Conservation (phyloP, 73 alveolate species). For the Paramecium pentaurelia region DNA sequence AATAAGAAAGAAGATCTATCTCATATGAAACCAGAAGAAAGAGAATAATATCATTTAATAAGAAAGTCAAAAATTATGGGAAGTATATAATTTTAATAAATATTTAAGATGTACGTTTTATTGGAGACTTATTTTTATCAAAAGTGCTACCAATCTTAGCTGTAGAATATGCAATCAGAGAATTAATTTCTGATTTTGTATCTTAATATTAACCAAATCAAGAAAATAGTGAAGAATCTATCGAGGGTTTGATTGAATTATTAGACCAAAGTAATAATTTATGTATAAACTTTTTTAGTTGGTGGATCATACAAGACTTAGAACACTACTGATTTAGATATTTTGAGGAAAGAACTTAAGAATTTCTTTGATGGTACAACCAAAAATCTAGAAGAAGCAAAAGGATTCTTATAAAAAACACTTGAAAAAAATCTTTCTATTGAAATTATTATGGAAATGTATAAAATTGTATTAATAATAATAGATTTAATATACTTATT, state of each 20-base stretch:
- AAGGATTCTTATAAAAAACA: background rate
- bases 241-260: background rate
- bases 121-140: background rate
- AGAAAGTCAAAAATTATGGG: conserved; percentile 2
- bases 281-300: background rate
- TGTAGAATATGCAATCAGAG: background rate
- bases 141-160: background rate
- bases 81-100: background rate
- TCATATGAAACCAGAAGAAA: background rate
- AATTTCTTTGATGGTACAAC: background rate
- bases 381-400: background rate
- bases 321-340: background rate
- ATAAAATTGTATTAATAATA: background rate
- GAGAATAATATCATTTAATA: background rate
- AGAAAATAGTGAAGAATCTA: background rate
- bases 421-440: background rate
- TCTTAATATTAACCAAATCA: background rate
- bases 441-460: background rate
- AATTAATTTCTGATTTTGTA: background rate
- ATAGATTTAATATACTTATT: background rate
- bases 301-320: background rate
- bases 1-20: background rate
- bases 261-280: background rate
- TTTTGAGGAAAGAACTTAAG: background rate
- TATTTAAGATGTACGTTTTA: background rate